phyloP scores from a whole-genome alignment of 225 moss, liverwort and hornwort species.

The Physcomitrellopsis africana region DNA sequence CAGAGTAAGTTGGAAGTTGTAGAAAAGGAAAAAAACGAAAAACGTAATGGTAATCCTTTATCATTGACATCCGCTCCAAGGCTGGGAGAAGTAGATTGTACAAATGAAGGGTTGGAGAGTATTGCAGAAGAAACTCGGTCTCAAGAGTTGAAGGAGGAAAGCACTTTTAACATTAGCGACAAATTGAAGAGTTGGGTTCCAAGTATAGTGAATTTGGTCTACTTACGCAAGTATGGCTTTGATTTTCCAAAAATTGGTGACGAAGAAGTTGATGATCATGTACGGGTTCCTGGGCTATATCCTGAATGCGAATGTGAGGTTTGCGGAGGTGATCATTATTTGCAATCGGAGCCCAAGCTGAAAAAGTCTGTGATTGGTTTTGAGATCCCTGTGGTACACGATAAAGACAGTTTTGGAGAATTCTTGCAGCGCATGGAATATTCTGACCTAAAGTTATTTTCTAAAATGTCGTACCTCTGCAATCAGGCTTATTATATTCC shows the following conservation, averaged over 20 bases:
- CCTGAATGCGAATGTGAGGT: conserved; percentile 28
- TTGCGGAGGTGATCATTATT: conserved; percentile 37
- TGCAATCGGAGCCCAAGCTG: conserved; percentile 34
- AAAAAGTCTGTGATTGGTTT: conserved; percentile 38
- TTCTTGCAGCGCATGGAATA: conserved; percentile 35
- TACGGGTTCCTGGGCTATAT: conserved; percentile 27
- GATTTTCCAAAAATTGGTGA: conserved; percentile 23
- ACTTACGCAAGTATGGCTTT: conserved; percentile 35
- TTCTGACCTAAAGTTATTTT: conserved; percentile 31
- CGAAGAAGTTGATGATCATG: conserved; percentile 26
- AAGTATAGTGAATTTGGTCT: conserved; percentile 37
- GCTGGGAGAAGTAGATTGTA: conserved; percentile 16
- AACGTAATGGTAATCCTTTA: conserved; percentile 10
- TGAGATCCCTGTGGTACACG: conserved; percentile 41
- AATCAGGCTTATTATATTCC: conserved; percentile 43
- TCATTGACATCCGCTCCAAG: conserved; percentile 26
- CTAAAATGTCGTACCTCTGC: conserved; percentile 32
- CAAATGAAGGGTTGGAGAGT: conserved; percentile 1
- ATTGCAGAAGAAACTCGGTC: background rate
- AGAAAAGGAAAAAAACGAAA: conserved; percentile 6
- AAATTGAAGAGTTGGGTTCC: conserved; percentile 39
- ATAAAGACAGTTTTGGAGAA: conserved; percentile 34
- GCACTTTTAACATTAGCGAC: conserved; percentile 15
- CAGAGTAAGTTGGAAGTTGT: conserved; percentile 31
- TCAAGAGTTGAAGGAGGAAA: conserved; percentile 14